A percentile compares a stretch with the other conserved stretches of the same genome.
Conservation (phyloP, 2,329 filamentous ascomycete genomes). For the Macrophomina tecta region DNA sequence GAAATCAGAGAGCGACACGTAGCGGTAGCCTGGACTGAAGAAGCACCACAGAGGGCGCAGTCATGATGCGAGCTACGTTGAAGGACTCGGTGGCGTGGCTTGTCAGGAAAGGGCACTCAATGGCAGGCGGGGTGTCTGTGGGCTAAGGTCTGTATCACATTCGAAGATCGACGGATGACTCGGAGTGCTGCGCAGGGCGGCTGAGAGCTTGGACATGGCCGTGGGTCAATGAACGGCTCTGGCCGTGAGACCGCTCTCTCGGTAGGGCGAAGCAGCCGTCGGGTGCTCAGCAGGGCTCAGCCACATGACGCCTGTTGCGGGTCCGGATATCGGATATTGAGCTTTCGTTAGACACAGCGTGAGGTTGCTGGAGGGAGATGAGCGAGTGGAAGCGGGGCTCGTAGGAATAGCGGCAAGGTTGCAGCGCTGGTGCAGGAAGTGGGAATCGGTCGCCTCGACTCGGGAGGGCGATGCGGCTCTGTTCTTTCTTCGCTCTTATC, state of each 20-base stretch:
- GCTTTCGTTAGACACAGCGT: not conserved
- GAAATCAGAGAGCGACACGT: slow-evolving; percentile 11
- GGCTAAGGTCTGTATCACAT: not conserved
- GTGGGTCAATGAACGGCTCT: not conserved
- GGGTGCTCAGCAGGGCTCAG: slow-evolving; percentile 1
- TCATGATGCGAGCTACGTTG: slow-evolving; percentile 1
- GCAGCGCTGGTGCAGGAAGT: not conserved
- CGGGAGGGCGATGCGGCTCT: slow-evolving; percentile 3
- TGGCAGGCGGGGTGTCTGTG: not conserved
- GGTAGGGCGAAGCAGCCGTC: not conserved
- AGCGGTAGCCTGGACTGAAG: not conserved
- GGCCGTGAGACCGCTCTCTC: not conserved
- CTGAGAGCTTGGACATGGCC: not conserved
- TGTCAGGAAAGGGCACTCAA: slow-evolving; percentile 6
- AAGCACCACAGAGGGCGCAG: slow-evolving; percentile 2
- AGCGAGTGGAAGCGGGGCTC: slow-evolving; percentile 3
- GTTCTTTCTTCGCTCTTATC: not conserved
- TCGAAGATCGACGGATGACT: not conserved
- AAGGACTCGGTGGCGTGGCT: not conserved
- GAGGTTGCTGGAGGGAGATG: not conserved
- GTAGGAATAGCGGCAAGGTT: slow-evolving; percentile 3
- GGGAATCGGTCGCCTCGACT: not conserved
- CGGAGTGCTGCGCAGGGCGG: not conserved
- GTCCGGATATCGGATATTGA: not conserved
- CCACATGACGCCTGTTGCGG: slow-evolving; percentile 6